Evolutionary conservation across 2,329 filamentous ascomycete species (phyloP), one percentile per base, ranked within the genome.

Genomic region (Fusarium acutatum): DNA sequence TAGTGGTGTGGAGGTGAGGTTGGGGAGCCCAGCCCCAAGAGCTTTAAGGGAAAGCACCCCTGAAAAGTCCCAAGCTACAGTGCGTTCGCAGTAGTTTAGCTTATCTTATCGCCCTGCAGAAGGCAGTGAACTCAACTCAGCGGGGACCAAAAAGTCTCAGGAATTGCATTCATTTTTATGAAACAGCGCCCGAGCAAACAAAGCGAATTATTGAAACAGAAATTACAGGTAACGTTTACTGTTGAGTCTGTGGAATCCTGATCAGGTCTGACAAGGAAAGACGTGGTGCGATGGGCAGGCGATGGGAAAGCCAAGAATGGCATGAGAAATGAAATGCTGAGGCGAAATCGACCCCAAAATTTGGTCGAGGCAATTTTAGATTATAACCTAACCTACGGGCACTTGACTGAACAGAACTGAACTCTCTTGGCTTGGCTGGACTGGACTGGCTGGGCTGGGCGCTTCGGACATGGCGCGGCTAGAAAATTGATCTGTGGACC

Each of bases 51-150:
- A 37, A 59, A 59, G 26, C 65, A 5, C 26, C 63, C 65, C 56
- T 71, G 65, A 52, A 61, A 64, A 43, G 41, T 64, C 59, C 67
- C 53, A 59, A 69, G 60, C 61, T 67, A 67, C 70, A 71, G 70
- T 57, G 60, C 53, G 67, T 59, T 67, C 35, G 60, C 61, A 59
- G 38, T 41, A 30, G 52, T 59, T 38, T 43, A 60, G 47, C 73
- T 60, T 72, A 76, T 74, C 73, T 74, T 72, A 76, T 71, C 71
- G 69, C 50, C 26, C 35, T 66, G 50, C 73, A 70, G 64, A 60
- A 56, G 66, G 49, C n/a, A 35, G 30, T 28, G 24, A 50, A 58
- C 40, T 35, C 28, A 56, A 67, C 44, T 58, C 50, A 47, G 65
- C 53, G 50, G 64, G 58, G 40, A 34, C 20, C 14, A 47, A 26